phyloP scores from a whole-genome alignment of 1,284 basidiomycete species.

The Cutaneotrichosporon dermatis region DNA sequence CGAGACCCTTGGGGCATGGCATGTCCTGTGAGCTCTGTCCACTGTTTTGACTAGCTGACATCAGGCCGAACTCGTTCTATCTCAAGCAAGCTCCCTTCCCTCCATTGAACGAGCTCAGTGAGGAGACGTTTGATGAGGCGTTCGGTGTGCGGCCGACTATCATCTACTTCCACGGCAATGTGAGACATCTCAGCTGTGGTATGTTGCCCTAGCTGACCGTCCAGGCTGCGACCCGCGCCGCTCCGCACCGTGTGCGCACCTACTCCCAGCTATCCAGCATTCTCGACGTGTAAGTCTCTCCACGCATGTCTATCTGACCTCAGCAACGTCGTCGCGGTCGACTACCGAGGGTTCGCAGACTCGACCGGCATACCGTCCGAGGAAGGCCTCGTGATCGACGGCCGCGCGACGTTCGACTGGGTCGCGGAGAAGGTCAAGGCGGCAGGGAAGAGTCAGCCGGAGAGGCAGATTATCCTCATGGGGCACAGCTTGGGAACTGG shows the following conservation, averaged over 20 bases:
- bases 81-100: slow-evolving; percentile 17
- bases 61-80: slow-evolving; percentile 32
- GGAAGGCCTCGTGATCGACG: slow-evolving; percentile 68
- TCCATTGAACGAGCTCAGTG: slow-evolving; percentile 21
- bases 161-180: slow-evolving; percentile 88
- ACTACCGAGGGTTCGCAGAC: slow-evolving; percentile 91
- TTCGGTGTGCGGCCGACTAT: slow-evolving; percentile 65
- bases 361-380: slow-evolving; percentile 74
- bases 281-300: slow-evolving; percentile 28
- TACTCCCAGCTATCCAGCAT: slow-evolving; percentile 2
- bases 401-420: slow-evolving; percentile 76
- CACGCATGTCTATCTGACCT: slow-evolving; percentile 13
- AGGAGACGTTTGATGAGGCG: slow-evolving; percentile 51
- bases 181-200: slow-evolving; percentile 13
- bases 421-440: slow-evolving; percentile 47
- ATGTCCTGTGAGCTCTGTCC: slow-evolving; percentile 58
- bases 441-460: slow-evolving; percentile 4
- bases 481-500: slow-evolving; percentile 88
- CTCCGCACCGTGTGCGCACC: slow-evolving; percentile 8
- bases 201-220: background rate
- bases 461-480: slow-evolving; percentile 40
- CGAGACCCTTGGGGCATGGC: slow-evolving; percentile 80
- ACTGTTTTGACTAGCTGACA: background rate
- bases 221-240: slow-evolving; percentile 16
- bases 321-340: slow-evolving; percentile 73